A percentile compares a stretch with the other conserved stretches of the same genome.
Evolutionary conservation across 2,329 filamentous ascomycete genomes (phyloP).

Genomic region (Colletotrichum sp.): DNA sequence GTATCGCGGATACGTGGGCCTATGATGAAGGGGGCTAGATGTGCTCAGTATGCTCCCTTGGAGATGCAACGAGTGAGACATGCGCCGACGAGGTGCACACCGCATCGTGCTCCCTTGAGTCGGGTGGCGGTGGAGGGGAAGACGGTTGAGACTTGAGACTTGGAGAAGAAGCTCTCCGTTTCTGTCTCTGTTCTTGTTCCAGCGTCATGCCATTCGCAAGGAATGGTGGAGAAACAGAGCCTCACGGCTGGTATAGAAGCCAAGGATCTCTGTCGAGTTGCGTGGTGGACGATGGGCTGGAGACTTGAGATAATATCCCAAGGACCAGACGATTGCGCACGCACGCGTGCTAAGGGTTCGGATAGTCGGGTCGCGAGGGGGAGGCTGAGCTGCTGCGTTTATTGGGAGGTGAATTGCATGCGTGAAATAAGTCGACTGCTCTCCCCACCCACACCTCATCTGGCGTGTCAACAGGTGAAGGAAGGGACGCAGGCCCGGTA

Average conservation of each 20-base stretch:
- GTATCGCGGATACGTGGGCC: background rate
- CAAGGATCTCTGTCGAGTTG: background rate
- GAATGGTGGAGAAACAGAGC: constrained; percentile 6
- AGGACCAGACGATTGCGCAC: background rate
- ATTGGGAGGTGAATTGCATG: background rate
- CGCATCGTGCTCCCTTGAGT: background rate
- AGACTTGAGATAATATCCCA: background rate
- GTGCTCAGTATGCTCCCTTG: background rate
- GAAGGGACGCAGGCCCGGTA: background rate
- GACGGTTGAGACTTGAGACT: background rate
- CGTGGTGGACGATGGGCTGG: background rate
- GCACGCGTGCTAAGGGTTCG: background rate
- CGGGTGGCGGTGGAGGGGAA: background rate
- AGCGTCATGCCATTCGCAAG: background rate
- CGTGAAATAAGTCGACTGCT: background rate
- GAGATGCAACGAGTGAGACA: constrained; percentile 10
- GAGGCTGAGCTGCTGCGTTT: background rate
- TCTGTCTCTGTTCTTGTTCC: background rate
- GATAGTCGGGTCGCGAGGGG: background rate
- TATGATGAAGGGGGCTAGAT: constrained; percentile 12
- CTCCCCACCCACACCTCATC: constrained; percentile 15
- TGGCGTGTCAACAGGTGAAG: background rate
- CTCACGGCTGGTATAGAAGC: background rate
- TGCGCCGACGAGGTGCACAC: constrained; percentile 3
- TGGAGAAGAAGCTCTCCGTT: background rate